A percentile compares a stretch with the other conserved stretches of the same genome.
Conservation (phyloP, 2,329 filamentous ascomycete genomes). For the Fonsecaea pedrosoi region DNA sequence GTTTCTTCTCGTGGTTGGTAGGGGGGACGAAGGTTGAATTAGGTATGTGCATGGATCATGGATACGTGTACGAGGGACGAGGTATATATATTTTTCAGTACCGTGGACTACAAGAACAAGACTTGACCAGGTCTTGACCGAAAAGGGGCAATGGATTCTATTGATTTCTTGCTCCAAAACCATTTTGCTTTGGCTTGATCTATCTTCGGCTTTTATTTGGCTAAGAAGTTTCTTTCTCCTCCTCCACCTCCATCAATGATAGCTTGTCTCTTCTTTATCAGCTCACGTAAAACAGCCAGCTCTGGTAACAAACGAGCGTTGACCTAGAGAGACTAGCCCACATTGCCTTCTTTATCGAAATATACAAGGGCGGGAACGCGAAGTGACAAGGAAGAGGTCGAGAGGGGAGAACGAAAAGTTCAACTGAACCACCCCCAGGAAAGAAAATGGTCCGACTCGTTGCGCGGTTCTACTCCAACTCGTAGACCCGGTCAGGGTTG, state of each 20-base stretch:
- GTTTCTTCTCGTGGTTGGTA: too few species aligned
- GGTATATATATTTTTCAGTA: too few species aligned
- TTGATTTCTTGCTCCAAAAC: too few species aligned
- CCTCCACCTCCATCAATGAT: neutral
- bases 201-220: too few species aligned
- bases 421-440: neutral
- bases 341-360: neutral
- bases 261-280: neutral
- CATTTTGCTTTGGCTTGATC: too few species aligned
- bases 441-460: too few species aligned
- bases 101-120: too few species aligned
- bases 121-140: too few species aligned
- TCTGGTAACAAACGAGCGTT: neutral
- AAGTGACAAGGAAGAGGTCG: neutral
- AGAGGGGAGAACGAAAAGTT: neutral
- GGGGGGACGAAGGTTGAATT: too few species aligned
- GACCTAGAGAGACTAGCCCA: neutral
- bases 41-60: too few species aligned
- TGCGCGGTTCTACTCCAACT: neutral
- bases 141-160: too few species aligned
- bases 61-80: too few species aligned
- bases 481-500: slow-evolving; percentile 37
- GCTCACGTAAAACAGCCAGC: neutral
- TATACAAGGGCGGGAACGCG: neutral
- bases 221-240: neutral